Percentiles rank a stretch among this genome's conserved stretches.
These are phyloP conservation scores for Pelargonium australe DNA, from an alignment of 441 rosid genomes.

Conservation along the genomic window DNA sequence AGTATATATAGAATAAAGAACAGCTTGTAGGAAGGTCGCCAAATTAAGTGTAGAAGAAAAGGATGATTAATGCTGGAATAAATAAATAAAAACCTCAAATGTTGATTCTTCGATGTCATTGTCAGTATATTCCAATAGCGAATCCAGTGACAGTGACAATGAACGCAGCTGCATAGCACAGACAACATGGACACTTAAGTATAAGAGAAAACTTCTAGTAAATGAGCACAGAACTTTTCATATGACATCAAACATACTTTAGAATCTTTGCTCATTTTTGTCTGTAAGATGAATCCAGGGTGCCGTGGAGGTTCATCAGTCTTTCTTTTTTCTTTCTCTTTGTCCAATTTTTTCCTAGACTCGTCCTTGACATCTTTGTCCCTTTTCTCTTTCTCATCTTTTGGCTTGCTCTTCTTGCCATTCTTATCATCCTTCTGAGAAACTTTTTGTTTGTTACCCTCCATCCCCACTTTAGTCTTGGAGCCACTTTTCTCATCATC, in stretches of 20 bases:
- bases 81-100: conserved; percentile 62
- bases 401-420: conserved; percentile 37
- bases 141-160: conserved; percentile 76
- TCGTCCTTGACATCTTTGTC: conserved; percentile 46
- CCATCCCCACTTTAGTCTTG: conserved; percentile 24
- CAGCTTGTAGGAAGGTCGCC: not conserved
- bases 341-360: conserved; percentile 39
- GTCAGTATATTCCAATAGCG: conserved; percentile 85
- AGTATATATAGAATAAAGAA: not conserved
- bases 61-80: conserved; percentile 7
- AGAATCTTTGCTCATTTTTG: conserved; percentile 54
- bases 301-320: conserved; percentile 72
- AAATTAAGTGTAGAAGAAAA: not conserved
- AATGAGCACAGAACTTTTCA: not conserved
- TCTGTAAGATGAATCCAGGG: conserved; percentile 74
- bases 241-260: conserved; percentile 42
- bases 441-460: conserved; percentile 38
- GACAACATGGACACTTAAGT: not conserved
- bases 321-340: conserved; percentile 61
- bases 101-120: conserved; percentile 83
- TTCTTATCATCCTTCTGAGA: conserved; percentile 30
- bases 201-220: not conserved
- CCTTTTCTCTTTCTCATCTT: conserved; percentile 41
- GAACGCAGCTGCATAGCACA: conserved; percentile 53
- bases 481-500: conserved; percentile 25